Conservation (phyloP, 2,329 filamentous ascomycete species). For the Aureobasidium uvarum region DNA sequence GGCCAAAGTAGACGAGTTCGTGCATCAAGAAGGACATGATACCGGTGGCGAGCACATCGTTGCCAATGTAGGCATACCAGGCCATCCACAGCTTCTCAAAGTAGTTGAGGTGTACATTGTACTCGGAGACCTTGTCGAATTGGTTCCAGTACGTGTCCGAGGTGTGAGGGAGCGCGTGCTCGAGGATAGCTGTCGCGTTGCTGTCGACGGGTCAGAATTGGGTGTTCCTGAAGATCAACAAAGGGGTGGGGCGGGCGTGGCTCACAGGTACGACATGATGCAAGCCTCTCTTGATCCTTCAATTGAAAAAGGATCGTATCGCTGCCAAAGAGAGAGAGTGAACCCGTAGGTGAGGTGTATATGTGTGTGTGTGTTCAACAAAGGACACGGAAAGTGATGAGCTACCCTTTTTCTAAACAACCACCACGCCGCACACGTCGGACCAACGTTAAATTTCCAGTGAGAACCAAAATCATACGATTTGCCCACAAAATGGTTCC, state of each 20-base stretch:
- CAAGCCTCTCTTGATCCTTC: constrained; percentile 14
- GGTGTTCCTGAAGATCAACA: constrained; percentile 7
- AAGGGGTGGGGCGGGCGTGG: not conserved
- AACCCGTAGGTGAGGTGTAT: constrained; percentile 11
- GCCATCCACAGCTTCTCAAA: constrained; percentile 88
- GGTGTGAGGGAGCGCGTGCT: constrained; percentile 40
- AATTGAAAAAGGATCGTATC: constrained; percentile 6
- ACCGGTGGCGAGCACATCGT: constrained; percentile 92
- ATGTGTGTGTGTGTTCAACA: not conserved
- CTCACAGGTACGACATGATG: constrained; percentile 26
- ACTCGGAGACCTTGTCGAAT: constrained; percentile 63
- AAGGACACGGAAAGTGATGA: not conserved
- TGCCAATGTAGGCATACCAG: constrained; percentile 98
- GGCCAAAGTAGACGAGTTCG: constrained; percentile 91
- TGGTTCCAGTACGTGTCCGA: constrained; percentile 64
- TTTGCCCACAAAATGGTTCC: constrained; percentile 18
- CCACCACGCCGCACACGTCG: constrained; percentile 1
- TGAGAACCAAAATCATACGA: constrained; percentile 19
- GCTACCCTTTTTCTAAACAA: constrained; percentile 18
- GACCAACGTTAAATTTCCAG: constrained; percentile 23
- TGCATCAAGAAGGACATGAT: constrained; percentile 98
- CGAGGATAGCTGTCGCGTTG: constrained; percentile 38
- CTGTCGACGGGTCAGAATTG: constrained; percentile 5
- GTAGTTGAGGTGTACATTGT: constrained; percentile 83
- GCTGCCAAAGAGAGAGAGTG: not conserved